Evolutionary conservation across 139 green algal genomes (phyloP), one percentile per base, ranked within the genome.

Genomic region (Closterium sp.): DNA sequence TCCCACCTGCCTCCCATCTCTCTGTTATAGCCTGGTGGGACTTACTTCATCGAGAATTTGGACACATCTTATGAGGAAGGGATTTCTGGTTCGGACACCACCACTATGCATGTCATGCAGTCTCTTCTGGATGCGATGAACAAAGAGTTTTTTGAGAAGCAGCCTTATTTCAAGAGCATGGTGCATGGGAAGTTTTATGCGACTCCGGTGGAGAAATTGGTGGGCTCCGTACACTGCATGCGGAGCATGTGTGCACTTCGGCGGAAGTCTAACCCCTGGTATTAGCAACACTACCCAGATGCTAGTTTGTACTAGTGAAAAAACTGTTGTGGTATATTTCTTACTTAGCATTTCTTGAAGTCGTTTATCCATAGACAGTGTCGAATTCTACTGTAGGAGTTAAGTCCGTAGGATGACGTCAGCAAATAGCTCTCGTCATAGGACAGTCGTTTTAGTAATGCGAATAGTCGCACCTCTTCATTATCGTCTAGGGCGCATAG

Each of bases 1-100:
- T 28, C 25, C 23, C 55, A 76, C 55, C 55, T 19, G 25, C 55
- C 12, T 28, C 55, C 12, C 23, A 76, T 76, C 55, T 76, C 25
- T 16, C 55, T 76, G 55, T 76, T 76, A 16, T 19, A 76, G 30
- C 83, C 83, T 86, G 83, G 83, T 32, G 83, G 83, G 21, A 34
- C n/a, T 23, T 86, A 86, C 83, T 86, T 86, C 28, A 86, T 86
- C 31, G 83, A 86, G 12, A 33, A 86, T 86, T 25, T 86, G 83
- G 83, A 86, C 21, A 86, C n/a, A 3, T 86, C 83, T 86, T 86
- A 86, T 33, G 21, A 34, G n/a, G 83, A 86, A 32, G 30, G 30
- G 19, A 32, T 33, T 86, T 32, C n/a, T 86, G 30, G 31, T 21
- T 12, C 6, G 83, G 83, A 33, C n/a, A 34, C 83, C n/a, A 34